phyloP scores from a whole-genome alignment of 805 yeast genomes.

The Hanseniaspora vineae region DNA sequence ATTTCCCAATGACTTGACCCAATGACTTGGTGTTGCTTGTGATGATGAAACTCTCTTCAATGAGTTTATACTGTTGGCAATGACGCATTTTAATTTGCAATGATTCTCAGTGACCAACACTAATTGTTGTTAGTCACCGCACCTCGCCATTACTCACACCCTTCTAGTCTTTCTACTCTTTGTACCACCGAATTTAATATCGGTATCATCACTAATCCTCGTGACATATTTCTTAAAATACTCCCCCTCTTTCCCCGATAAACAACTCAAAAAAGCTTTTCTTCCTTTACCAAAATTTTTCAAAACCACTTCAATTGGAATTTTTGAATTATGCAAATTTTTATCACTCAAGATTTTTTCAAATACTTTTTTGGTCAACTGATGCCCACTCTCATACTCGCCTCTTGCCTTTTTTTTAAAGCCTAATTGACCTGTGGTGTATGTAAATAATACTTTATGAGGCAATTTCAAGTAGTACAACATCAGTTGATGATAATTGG shows the following conservation, averaged over 20 bases:
- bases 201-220: constrained; percentile 67
- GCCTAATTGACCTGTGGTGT: constrained; percentile 79
- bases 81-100: too few species aligned
- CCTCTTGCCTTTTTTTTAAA: constrained; percentile 83
- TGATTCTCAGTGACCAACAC: too few species aligned
- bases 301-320: constrained; percentile 52
- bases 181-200: constrained; percentile 84
- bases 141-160: background rate
- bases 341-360: constrained; percentile 48
- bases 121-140: too few species aligned
- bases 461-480: constrained; percentile 69
- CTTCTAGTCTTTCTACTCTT: constrained; percentile 66
- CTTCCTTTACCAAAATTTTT: constrained; percentile 84
- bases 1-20: too few species aligned
- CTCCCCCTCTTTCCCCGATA: constrained; percentile 81
- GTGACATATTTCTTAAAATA: constrained; percentile 51
- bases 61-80: too few species aligned
- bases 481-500: constrained; percentile 50
- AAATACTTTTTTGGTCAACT: constrained; percentile 64
- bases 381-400: constrained; percentile 88
- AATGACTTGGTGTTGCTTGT: too few species aligned
- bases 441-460: constrained; percentile 53
- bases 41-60: too few species aligned
- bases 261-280: constrained; percentile 70
- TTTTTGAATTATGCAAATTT: constrained; percentile 40